These are phyloP conservation scores for Hypoxylon sp. DNA, from an alignment of 2,329 filamentous ascomycete species.

Conservation along the genomic window DNA sequence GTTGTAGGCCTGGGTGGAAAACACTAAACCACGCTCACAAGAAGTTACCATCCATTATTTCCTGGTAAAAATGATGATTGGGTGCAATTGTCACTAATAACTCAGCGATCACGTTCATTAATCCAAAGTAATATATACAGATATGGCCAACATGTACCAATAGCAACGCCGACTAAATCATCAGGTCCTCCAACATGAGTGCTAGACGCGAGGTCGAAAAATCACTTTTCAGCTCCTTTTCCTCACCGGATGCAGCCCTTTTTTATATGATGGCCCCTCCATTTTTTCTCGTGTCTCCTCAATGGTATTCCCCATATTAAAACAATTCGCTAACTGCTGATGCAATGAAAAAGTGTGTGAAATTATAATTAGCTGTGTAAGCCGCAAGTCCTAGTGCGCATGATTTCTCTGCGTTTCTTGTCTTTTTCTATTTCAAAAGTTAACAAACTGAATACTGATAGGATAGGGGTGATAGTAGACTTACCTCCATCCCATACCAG, in stretches of 20 bases:
- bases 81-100: constrained; percentile 1
- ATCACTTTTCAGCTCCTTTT: constrained; percentile 34
- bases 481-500: constrained; percentile 86
- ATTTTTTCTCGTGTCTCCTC: constrained; percentile 21
- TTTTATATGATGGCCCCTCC: constrained; percentile 15
- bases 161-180: constrained; percentile 26
- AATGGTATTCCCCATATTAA: constrained; percentile 36
- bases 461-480: constrained; percentile 50
- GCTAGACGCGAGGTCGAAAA: constrained; percentile 34
- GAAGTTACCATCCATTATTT: background rate
- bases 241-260: constrained; percentile 23
- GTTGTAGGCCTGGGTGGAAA: too few relatives aligned
- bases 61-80: background rate
- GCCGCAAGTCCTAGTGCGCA: constrained; percentile 73
- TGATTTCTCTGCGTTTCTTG: constrained; percentile 75
- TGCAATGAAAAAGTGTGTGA: constrained; percentile 27
- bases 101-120: constrained; percentile 12
- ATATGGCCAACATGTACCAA: constrained; percentile 21
- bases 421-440: constrained; percentile 72
- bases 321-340: constrained; percentile 37
- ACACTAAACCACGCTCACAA: background rate
- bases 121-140: constrained; percentile 34
- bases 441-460: constrained; percentile 53
- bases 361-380: constrained; percentile 59
- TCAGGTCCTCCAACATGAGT: constrained; percentile 21